phyloP scores from a whole-genome alignment of 768 basidiomycete genomes.

The Paxillus rubicundulus region DNA sequence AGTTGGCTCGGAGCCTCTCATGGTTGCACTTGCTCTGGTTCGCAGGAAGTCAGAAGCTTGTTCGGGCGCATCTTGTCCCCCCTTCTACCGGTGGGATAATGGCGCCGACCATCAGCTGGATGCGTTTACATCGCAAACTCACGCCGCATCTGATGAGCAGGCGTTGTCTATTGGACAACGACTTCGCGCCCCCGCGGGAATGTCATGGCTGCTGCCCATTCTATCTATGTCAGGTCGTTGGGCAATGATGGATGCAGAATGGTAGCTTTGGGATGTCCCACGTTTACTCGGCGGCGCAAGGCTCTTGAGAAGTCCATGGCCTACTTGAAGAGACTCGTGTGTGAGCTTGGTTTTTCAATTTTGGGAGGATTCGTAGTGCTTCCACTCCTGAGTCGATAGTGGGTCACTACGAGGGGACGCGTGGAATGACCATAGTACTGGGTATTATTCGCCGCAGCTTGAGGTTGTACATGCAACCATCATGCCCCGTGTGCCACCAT shows the following conservation, averaged over 20 bases:
- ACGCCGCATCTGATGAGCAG: constrained; percentile 2
- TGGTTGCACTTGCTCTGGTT: neutral
- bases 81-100: neutral
- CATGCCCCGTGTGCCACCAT: neutral
- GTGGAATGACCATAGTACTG: neutral
- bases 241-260: constrained; percentile 5
- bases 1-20: neutral
- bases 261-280: neutral
- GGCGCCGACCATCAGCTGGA: neutral
- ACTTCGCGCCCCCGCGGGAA: constrained; percentile 4
- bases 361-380: neutral
- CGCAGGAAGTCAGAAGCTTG: neutral
- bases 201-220: constrained; percentile 1
- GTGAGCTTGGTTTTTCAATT: neutral
- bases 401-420: neutral
- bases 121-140: constrained; percentile 3
- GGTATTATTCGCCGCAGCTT: too few relatives aligned
- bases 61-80: neutral
- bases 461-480: too few relatives aligned
- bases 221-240: constrained; percentile 4
- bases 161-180: neutral
- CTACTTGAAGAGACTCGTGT: constrained; percentile 1
- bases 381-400: neutral
- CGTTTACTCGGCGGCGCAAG: neutral
- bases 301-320: neutral